Evolutionary conservation across 75 land plant species (phyloP).

Genomic region (Pinus albicaulis): DNA sequence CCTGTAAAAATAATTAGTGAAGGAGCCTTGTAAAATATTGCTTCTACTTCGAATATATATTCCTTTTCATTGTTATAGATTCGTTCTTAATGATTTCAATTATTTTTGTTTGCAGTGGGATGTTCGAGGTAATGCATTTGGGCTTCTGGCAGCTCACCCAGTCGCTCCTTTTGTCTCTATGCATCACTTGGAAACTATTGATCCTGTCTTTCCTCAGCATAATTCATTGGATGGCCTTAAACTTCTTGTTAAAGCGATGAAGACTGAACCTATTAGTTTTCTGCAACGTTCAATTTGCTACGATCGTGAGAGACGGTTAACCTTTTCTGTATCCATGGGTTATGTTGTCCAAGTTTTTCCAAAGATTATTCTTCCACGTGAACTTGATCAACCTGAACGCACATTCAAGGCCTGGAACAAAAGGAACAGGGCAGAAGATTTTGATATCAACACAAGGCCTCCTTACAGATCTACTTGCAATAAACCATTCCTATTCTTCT

Average conservation of each 20-base stretch:
- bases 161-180: constrained; percentile 43
- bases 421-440: constrained; percentile 21
- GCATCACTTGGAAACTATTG: constrained; percentile 41
- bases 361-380: constrained; percentile 28
- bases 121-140: constrained; percentile 39
- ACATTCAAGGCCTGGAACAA: constrained; percentile 41
- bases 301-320: constrained; percentile 17
- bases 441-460: constrained; percentile 33
- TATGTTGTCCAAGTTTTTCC: constrained; percentile 47
- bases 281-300: constrained; percentile 43
- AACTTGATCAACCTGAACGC: constrained; percentile 23
- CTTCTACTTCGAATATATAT: background rate
- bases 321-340: constrained; percentile 38
- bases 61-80: background rate
- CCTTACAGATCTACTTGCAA: constrained; percentile 16
- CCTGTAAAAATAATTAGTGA: background rate
- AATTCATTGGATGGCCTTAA: constrained; percentile 23
- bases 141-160: constrained; percentile 44
- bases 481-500: constrained; percentile 26
- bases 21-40: background rate
- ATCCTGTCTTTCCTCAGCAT: constrained; percentile 29
- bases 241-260: constrained; percentile 22
- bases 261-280: constrained; percentile 30
- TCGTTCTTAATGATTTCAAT: constrained; percentile 1
- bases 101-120: constrained; percentile 29